Base-by-base conservation (phyloP, 2,329 filamentous ascomycete species). In the Sporothrix protearum region DNA sequence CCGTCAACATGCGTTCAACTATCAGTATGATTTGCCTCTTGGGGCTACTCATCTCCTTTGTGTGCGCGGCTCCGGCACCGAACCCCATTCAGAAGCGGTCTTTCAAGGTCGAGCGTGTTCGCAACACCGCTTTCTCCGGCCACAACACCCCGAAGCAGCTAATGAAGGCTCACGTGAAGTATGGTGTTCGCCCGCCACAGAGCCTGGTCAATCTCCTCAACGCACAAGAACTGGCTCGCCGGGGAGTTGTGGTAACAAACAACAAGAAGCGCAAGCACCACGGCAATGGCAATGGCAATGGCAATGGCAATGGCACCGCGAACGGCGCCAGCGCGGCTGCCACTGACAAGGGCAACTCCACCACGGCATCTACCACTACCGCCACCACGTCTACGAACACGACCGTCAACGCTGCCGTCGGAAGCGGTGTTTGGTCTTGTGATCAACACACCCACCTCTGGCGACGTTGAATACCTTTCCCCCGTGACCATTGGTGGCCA, bases 401-500 rank as follows among this genome's bases (percentile, higher is more conserved):
- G 42, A 45, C 59, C 12, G 55, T 25, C 53, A 5, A 45, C 33
- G 49, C 36, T 16, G 25, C 55, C 14, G 36, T 61, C 14, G 69
- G 59, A 42, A 51, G 72, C 1, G 59, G 28, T 9, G 76, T 79
- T 79, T 45, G 90, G 90, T 64, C 80, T 85, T 53, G 92, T 92
- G 69, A 82, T 86, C 39, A 89, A 90, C 69, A 89, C 86, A 36
- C 88, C 90, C 14, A 87, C 89, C 74, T 80, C 85, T 59, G 88
- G 89, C 75, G 91, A 92, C 76, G 83, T 87, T 64, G 88, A 92
- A 72, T 94, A 92, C 76, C 84, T 94, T 14, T 86, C 89, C 0
- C 89, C 89, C 0, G 88, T 93, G 69, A 85, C 78, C n/a, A 86
- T 93, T 74, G 91, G 91, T 73, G 89, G 88, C 5, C 91, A 93